These are phyloP conservation scores for Amanita pseudoporphyria DNA, from an alignment of 768 basidiomycete genomes.

Conservation along the genomic window DNA sequence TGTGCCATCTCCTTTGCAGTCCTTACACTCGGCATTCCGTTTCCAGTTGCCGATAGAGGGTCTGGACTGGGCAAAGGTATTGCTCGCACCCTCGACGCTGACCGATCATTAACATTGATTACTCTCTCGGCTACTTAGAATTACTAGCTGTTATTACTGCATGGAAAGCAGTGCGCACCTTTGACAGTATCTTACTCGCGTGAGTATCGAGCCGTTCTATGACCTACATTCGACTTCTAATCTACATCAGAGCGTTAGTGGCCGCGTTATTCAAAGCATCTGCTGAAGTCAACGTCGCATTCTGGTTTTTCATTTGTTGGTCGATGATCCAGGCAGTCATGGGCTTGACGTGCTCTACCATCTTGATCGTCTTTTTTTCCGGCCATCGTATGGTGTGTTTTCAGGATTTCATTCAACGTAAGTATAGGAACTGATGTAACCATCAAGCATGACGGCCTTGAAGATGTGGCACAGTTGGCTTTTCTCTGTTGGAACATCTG, in stretches of 20 bases:
- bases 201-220: background rate
- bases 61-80: too few relatives aligned
- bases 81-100: too few relatives aligned
- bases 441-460: background rate
- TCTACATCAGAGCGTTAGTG: background rate
- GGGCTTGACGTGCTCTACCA: background rate
- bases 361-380: slow-evolving; percentile 1
- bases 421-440: background rate
- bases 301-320: slow-evolving; percentile 1
- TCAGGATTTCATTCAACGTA: background rate
- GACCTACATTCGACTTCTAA: background rate
- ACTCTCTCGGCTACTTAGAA: too few relatives aligned
- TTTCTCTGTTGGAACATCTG: background rate
- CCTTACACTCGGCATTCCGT: too few relatives aligned
- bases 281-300: background rate
- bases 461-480: background rate
- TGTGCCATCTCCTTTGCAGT: too few relatives aligned
- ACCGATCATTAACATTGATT: too few relatives aligned
- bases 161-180: background rate
- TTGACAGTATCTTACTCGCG: background rate
- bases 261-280: background rate
- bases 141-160: too few relatives aligned
- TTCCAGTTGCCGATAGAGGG: too few relatives aligned
- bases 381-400: background rate
- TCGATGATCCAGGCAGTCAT: background rate